These are phyloP conservation scores for Pistacia vera DNA, from an alignment of 345 rosid species.

Conservation along the genomic window DNA sequence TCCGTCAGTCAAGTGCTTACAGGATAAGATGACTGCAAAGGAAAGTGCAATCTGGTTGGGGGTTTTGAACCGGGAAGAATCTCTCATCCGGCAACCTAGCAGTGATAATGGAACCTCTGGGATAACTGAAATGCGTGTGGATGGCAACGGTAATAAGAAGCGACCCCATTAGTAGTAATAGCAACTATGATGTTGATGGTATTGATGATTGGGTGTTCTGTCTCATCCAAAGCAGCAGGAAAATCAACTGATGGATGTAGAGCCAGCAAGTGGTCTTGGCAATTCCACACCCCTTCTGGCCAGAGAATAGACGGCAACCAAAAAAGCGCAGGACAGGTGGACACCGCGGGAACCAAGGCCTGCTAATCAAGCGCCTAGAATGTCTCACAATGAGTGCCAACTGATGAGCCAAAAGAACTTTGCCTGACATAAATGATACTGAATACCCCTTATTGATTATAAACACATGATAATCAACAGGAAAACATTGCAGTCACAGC, in stretches of 20 bases:
- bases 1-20: constrained; percentile 94
- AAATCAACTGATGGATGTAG: constrained; percentile 42
- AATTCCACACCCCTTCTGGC: constrained; percentile 24
- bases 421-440: constrained; percentile 66
- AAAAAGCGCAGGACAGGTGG: constrained; percentile 53
- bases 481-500: constrained; percentile 36
- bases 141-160: constrained; percentile 49
- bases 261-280: constrained; percentile 25
- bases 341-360: constrained; percentile 34
- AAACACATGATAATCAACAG: constrained; percentile 35
- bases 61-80: constrained; percentile 84
- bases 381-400: constrained; percentile 29
- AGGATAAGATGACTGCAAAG: constrained; percentile 99
- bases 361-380: constrained; percentile 36
- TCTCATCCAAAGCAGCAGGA: constrained; percentile 74
- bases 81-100: constrained; percentile 74
- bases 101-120: constrained; percentile 86
- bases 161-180: constrained; percentile 59
- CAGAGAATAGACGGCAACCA: constrained; percentile 39
- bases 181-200: constrained; percentile 90
- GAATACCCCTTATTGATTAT: constrained; percentile 46
- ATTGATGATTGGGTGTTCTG: constrained; percentile 66
- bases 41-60: constrained; percentile 99
- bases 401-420: constrained; percentile 37
- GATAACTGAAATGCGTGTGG: constrained; percentile 61